These are phyloP conservation scores for Pelargonium fulgidum DNA, from an alignment of 441 rosid genomes.

Conservation along the genomic window DNA sequence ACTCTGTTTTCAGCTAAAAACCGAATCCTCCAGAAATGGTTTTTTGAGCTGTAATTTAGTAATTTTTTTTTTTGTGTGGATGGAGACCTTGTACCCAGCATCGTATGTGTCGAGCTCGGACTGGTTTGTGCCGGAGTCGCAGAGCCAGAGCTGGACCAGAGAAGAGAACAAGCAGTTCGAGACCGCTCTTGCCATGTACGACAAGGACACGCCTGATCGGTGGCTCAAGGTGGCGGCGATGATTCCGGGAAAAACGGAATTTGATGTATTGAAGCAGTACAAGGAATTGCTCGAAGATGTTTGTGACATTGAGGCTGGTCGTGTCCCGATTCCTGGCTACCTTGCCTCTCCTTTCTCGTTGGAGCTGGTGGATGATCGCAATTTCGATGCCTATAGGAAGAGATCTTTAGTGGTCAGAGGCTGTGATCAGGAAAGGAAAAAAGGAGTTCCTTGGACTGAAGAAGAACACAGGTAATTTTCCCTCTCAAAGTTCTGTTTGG, in stretches of 20 bases:
- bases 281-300: constrained; percentile 54
- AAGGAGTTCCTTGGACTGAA: constrained; percentile 72
- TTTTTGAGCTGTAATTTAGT: neutral
- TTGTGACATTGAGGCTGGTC: constrained; percentile 53
- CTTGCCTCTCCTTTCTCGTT: constrained; percentile 31
- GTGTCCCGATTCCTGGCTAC: constrained; percentile 53
- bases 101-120: constrained; percentile 31
- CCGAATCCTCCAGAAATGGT: neutral
- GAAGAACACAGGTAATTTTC: constrained; percentile 58
- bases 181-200: constrained; percentile 49
- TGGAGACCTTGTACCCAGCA: constrained; percentile 58
- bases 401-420: constrained; percentile 36
- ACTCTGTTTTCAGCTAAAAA: constrained; percentile 16
- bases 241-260: constrained; percentile 55
- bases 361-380: constrained; percentile 26
- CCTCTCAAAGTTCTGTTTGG: neutral
- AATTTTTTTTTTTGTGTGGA: constrained; percentile 12
- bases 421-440: constrained; percentile 54
- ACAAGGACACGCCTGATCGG: constrained; percentile 54
- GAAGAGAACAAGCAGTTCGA: constrained; percentile 71
- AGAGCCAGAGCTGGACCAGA: constrained; percentile 42
- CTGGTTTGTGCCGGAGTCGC: constrained; percentile 27
- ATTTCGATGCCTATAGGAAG: constrained; percentile 47
- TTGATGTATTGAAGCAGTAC: constrained; percentile 51
- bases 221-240: constrained; percentile 48